Evolutionary conservation across 2,329 filamentous ascomycete genomes (phyloP).

Genomic region (Xylariales sp.): DNA sequence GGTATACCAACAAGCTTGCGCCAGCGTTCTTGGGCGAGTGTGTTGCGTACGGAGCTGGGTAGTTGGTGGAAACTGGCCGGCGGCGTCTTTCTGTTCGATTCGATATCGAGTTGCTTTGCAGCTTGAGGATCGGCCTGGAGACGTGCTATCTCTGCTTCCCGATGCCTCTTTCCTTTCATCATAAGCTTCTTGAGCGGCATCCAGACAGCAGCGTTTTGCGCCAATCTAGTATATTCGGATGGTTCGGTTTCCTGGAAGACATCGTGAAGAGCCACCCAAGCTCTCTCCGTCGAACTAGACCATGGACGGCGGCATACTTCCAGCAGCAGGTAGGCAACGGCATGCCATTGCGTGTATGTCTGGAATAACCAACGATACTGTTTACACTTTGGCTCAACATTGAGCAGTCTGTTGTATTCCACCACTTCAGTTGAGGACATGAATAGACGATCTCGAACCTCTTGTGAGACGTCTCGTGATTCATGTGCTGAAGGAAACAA

Average conservation of each 20-base stretch:
- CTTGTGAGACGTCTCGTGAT: slow-evolving; percentile 30
- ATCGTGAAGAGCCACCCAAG: slow-evolving; percentile 41
- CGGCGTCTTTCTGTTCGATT: slow-evolving; percentile 39
- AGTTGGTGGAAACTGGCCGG: slow-evolving; percentile 44
- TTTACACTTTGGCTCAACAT: slow-evolving; percentile 40
- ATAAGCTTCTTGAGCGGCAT: slow-evolving; percentile 51
- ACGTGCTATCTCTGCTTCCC: slow-evolving; percentile 45
- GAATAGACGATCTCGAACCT: slow-evolving; percentile 40
- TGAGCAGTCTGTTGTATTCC: slow-evolving; percentile 52
- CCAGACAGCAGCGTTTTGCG: slow-evolving; percentile 45
- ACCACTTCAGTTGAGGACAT: slow-evolving; percentile 49
- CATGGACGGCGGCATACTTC: slow-evolving; percentile 45
- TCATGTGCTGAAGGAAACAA: slow-evolving; percentile 38
- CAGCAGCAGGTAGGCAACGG: slow-evolving; percentile 51
- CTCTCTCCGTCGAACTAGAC: slow-evolving; percentile 45
- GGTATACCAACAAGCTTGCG: slow-evolving; percentile 38
- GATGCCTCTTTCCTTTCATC: slow-evolving; percentile 45
- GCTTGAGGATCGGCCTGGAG: slow-evolving; percentile 44
- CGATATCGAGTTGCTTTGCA: slow-evolving; percentile 43
- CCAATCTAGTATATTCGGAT: slow-evolving; percentile 38
- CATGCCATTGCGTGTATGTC: slow-evolving; percentile 56
- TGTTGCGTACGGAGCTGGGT: slow-evolving; percentile 40
- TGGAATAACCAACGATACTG: slow-evolving; percentile 57
- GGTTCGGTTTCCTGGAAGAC: slow-evolving; percentile 34
- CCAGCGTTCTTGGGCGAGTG: slow-evolving; percentile 49